Conservation (phyloP, 1,139 yeast species). For the Zygotorulaspora mrakii region DNA sequence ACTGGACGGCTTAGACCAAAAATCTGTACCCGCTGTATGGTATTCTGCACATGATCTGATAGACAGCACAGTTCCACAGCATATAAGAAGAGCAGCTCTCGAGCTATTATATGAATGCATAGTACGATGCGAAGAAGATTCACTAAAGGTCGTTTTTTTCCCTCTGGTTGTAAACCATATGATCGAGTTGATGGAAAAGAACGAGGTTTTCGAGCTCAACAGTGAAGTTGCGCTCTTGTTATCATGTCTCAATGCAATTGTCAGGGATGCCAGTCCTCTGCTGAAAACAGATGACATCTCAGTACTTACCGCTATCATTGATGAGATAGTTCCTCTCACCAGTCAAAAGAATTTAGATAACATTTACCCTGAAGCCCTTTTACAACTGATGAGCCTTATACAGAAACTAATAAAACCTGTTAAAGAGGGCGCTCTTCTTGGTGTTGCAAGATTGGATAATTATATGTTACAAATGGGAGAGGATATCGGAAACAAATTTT, state of each 20-base stretch:
- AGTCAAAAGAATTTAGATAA: neutral
- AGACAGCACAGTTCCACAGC: slow-evolving; percentile 40
- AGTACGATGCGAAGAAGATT: slow-evolving; percentile 16
- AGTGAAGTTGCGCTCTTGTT: slow-evolving; percentile 9
- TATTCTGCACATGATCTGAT: slow-evolving; percentile 59
- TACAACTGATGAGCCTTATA: slow-evolving; percentile 5
- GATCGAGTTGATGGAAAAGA: slow-evolving; percentile 1
- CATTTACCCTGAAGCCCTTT: neutral
- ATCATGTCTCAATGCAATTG: slow-evolving; percentile 5
- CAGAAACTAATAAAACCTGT: slow-evolving; percentile 1
- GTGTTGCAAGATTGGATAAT: neutral
- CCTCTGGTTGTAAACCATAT: slow-evolving; percentile 8
- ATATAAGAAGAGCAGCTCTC: slow-evolving; percentile 53
- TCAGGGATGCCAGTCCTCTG: neutral
- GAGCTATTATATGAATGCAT: slow-evolving; percentile 56
- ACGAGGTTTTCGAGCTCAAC: slow-evolving; percentile 5
- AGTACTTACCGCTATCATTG: slow-evolving; percentile 1
- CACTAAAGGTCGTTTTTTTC: slow-evolving; percentile 8
- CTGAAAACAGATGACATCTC: slow-evolving; percentile 4
- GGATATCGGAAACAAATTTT: neutral
- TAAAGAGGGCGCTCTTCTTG: neutral
- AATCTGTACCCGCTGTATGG: slow-evolving; percentile 75
- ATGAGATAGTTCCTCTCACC: slow-evolving; percentile 2
- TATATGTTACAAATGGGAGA: neutral
- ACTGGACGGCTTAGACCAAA: slow-evolving; percentile 50